Evolutionary conservation across 805 yeast species (phyloP).

Genomic region (Candida maesae): DNA sequence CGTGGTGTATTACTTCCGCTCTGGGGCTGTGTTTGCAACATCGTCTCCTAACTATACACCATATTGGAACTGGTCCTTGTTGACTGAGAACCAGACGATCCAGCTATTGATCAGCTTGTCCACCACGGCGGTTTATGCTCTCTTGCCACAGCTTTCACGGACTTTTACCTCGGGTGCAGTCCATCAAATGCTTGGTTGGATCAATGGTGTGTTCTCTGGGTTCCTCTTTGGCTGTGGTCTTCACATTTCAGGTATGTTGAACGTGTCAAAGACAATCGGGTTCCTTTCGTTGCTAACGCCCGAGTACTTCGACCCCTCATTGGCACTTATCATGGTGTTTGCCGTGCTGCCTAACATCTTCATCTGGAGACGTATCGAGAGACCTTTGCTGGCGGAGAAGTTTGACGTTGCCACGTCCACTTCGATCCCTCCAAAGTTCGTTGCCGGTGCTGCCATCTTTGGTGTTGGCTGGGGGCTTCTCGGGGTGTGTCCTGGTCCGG

Average conservation of each 20-base stretch:
- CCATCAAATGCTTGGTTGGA: neutral
- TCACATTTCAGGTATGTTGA: conserved; percentile 43
- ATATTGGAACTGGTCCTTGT: conserved; percentile 4
- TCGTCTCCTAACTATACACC: conserved; percentile 8
- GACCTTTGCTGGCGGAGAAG: conserved; percentile 20
- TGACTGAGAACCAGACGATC: conserved; percentile 1
- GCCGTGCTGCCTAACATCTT: conserved; percentile 43
- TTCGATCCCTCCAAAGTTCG: conserved; percentile 28
- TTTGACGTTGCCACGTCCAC: conserved; percentile 28
- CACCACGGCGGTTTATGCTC: conserved; percentile 20
- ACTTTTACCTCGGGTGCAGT: neutral
- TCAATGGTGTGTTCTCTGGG: conserved; percentile 28
- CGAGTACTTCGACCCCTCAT: conserved; percentile 43
- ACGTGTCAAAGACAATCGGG: conserved; percentile 41
- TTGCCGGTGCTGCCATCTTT: conserved; percentile 42
- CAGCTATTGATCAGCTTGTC: conserved; percentile 7
- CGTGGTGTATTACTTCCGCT: conserved; percentile 4
- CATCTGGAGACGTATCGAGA: conserved; percentile 29
- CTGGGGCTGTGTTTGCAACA: conserved; percentile 3
- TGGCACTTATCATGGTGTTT: conserved; percentile 39
- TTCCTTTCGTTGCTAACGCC: conserved; percentile 37
- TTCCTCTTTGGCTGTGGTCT: conserved; percentile 44
- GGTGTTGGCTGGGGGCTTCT: conserved; percentile 52
- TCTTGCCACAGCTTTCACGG: conserved; percentile 27
- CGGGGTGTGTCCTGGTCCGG: conserved; percentile 56